Evolutionary conservation across 2,329 filamentous ascomycete genomes (phyloP), one percentile per base, ranked within the genome.

Genomic region (Xylaria sp.): DNA sequence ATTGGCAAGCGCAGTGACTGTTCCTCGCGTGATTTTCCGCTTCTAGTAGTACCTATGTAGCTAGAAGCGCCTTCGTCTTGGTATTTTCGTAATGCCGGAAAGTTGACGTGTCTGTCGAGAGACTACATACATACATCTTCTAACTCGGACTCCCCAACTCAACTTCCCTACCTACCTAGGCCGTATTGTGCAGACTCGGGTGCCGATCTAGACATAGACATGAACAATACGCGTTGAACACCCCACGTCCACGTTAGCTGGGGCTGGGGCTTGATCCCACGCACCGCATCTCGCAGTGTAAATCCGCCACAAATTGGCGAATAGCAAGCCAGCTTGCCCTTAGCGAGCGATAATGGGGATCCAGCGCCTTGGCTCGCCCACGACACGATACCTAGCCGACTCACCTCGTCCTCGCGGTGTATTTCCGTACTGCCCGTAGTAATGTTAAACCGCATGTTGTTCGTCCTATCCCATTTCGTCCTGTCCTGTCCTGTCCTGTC

Each of bases 331-430:
- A 50, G 21, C 36, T 45, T 32, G 53, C 32, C 47, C 1, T 17
- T 66, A 6, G 6, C 14, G 6, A 24, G n/a, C 11, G 54, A 53
- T 45, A 36, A 2, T 45, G 12, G 30, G 47, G 58, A 65, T 56
- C 63, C 67, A 66, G 67, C 55, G 67, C 67, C 67, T 65, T 69
- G 67, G 67, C 67, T 69, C 58, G 17, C 54, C n/a, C 48, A 47
- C 48, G 36, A 32, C 56, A 53, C 42, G n/a, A 57, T 65, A 57
- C 47, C 61, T 4, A 27, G 24, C 62, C 14, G 57, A 62, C 58
- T 66, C 66, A 47, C 39, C 39, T 59, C 48, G 45, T 58, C 57
- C 21, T 61, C 48, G 56, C 45, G 42, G 51, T 57, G 47, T 19
- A 27, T 50, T 42, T 42, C 34, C 34, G 14, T 42, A 42, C 39